Base-by-base conservation (phyloP, 352 stramenopile species). In the Pythium brassicae region DNA sequence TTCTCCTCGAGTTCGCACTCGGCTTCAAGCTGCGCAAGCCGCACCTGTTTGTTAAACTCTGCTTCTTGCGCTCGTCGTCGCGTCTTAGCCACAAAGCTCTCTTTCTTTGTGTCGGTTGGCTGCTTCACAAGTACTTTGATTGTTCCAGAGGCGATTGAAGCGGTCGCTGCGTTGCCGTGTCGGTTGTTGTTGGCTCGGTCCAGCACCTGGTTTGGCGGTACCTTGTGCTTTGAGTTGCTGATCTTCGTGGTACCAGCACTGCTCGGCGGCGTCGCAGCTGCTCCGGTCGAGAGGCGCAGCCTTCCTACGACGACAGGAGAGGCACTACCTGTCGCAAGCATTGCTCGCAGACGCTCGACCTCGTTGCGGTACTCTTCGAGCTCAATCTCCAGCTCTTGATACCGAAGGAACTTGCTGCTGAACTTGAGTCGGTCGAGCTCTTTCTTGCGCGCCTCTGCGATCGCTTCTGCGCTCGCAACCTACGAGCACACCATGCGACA, bases 1-100 rank as follows among this genome's bases (percentile, higher is more conserved):
- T 90, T 90, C 52, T 90, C 80, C 55, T 90, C 76, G 20, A 90
- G 53, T 50, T 90, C 80, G 45, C 80, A 90, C 57, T 90, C 75
- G 2, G 74, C 75, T 50, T 90, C 75, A 1, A 90, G 63, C 50
- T 90, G 66, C 23, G 75, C 80, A 8, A 90, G 63, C 6, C 77
- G 79, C 45, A 87, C 55, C 51, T 90, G 77, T 47, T 87, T 87
- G 46, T 76, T 78, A 44, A 87, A 86, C 42, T 87, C 77, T 6
- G 74, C 67, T 59, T 89, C 76, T 4, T 84, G 61, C 9, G 79
- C 79, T 27, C 67, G 59, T 12, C 69, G 66, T 14, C 76, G 61
- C 6, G 75, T 82, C 53, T 84, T 87, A 3, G 71, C 66, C 7
- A 89, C 79, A 47, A 89, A 86, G 14, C 62, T 72, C 27, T 81